Conservation (phyloP, 1,284 basidiomycete species). For the Heterobasidion occidentale region DNA sequence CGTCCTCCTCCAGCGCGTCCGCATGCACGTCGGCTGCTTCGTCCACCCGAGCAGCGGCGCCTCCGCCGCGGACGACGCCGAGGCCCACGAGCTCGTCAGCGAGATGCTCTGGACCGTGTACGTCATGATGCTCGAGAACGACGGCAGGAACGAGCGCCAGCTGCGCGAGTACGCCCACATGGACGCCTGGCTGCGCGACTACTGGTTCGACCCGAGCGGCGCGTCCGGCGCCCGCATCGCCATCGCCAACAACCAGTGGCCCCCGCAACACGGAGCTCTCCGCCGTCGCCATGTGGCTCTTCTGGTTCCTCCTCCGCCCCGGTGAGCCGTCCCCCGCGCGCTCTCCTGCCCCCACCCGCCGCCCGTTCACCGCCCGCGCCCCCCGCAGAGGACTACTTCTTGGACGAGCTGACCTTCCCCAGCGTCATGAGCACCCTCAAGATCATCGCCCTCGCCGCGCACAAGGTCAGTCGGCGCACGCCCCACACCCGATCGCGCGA, state of each 20-base stretch:
- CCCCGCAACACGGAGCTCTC: constrained; percentile 23
- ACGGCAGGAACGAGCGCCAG: constrained; percentile 40
- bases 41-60: constrained; percentile 7
- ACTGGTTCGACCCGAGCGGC: constrained; percentile 27
- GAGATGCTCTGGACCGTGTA: constrained; percentile 41
- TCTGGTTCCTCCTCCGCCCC: constrained; percentile 47
- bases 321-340: constrained; percentile 32
- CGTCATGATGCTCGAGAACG: constrained; percentile 51
- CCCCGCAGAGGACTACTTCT: constrained; percentile 40
- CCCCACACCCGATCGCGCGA: not conserved
- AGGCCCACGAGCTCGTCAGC: constrained; percentile 7
- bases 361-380: constrained; percentile 2
- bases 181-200: constrained; percentile 28
- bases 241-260: constrained; percentile 24
- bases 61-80: not conserved
- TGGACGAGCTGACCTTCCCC: constrained; percentile 30
- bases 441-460: constrained; percentile 56
- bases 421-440: constrained; percentile 46
- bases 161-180: constrained; percentile 30
- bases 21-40: constrained; percentile 28
- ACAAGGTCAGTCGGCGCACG: constrained; percentile 36
- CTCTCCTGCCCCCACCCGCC: constrained; percentile 4
- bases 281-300: constrained; percentile 31
- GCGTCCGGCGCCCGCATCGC: constrained; percentile 23
- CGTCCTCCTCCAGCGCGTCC: constrained; percentile 43